Base-by-base conservation (phyloP, 2,329 filamentous ascomycete genomes). In the Bipolaris victoriae region DNA sequence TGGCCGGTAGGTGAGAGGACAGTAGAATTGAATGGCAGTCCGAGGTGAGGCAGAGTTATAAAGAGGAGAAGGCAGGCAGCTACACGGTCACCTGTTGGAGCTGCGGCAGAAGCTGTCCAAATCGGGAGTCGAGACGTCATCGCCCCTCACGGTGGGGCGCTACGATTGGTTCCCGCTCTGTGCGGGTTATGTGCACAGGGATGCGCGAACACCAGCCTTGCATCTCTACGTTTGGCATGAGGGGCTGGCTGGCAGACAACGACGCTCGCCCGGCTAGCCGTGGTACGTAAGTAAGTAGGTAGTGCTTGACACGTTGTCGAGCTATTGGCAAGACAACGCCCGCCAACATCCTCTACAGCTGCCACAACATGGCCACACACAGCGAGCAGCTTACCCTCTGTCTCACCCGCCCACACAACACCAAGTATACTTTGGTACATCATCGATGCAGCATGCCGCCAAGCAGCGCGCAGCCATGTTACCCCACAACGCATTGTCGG, bases 91-190 rank as follows among this genome's bases (percentile, higher is more conserved):
- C 58, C 64, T 68, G 67, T 57, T 51, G 55, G 45, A 65, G 59
- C 60, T 66, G 56, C 60, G 62, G 62, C 63, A 65, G 63, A 59
- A 70, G 66, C 67, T 68, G 52, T 67, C 62, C 66, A 55, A 64
- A 65, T 60, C 57, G 58, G 55, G 61, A 65, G 57, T 68, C 61
- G 61, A 58, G 61, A 69, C 65, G 67, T 69, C 67, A 69, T 69
- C 45, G 50, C 66, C 60, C 66, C 66, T 69, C 66, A 68, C 65
- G 53, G 47, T 59, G 61, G 63, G 64, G 5, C 61, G 57, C 58
- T 37, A 49, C 54, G 52, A 69, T 69, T 68, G 67, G 65, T 26
- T 67, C 49, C 49, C 41, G 57, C 43, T 35, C 29, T 16, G 49
- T 33, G 49, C 16, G 35, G 39, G n/a, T 36, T 18, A 26, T 31